Percentiles rank a stretch among this genome's conserved stretches.
Evolutionary conservation across 176 grass and related monocot species (phyloP).

Genomic region (Miscanthus lutarioriparius): DNA sequence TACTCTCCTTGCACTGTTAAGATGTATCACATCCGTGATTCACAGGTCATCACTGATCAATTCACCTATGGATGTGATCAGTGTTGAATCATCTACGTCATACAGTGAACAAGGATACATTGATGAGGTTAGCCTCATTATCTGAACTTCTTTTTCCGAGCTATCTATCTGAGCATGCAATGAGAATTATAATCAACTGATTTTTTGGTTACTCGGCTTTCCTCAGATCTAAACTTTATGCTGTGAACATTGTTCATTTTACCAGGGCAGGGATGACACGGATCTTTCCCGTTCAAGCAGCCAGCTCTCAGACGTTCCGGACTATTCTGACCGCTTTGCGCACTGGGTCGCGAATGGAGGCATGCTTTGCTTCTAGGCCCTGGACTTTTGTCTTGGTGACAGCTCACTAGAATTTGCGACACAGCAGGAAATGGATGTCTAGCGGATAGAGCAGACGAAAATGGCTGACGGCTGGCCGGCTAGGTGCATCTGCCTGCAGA

Average conservation of each 20-base stretch:
- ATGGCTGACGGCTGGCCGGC: background rate
- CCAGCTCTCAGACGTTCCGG: conserved; percentile 14
- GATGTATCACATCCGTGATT: conserved; percentile 30
- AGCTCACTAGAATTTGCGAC: background rate
- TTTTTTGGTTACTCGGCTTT: background rate
- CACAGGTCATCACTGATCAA: conserved; percentile 72
- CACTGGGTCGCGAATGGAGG: conserved; percentile 73
- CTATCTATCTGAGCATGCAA: background rate
- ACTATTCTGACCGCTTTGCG: conserved; percentile 74
- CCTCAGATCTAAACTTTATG: background rate
- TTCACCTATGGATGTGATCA: conserved; percentile 63
- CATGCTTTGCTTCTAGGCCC: conserved; percentile 70
- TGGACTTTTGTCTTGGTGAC: conserved; percentile 5
- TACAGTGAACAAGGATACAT: conserved; percentile 46
- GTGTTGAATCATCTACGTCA: conserved; percentile 51
- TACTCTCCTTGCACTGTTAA: background rate
- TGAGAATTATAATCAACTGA: background rate
- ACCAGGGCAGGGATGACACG: conserved; percentile 58
- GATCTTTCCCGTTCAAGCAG: conserved; percentile 30
- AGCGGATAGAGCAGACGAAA: conserved; percentile 6
- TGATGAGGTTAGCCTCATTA: conserved; percentile 45
- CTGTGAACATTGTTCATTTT: conserved; percentile 1
- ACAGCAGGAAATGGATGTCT: background rate
- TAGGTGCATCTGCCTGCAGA: background rate
- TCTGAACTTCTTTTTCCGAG: background rate